These are phyloP conservation scores for Urtica urens DNA, from an alignment of 306 rosid species.

Conservation along the genomic window DNA sequence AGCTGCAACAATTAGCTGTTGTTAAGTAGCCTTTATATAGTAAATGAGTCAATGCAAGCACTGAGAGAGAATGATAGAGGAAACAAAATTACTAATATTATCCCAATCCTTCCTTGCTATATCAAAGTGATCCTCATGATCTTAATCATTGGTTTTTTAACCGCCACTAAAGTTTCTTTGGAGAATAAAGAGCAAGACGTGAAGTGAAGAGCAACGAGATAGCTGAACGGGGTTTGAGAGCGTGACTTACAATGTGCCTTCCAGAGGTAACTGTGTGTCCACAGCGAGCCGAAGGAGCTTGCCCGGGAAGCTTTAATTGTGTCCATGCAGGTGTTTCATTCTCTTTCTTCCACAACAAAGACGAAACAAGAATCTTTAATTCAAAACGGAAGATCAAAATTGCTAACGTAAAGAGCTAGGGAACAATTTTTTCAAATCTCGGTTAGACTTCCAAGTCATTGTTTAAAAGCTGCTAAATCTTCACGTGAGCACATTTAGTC, in stretches of 20 bases:
- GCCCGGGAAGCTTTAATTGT: slow-evolving; percentile 96
- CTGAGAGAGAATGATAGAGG: neutral
- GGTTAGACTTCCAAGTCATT: too few species aligned
- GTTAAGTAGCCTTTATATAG: neutral
- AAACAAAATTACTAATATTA: neutral
- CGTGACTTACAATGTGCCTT: slow-evolving; percentile 67
- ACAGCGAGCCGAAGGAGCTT: slow-evolving; percentile 88
- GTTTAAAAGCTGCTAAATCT: neutral
- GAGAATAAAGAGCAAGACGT: neutral
- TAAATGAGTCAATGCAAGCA: neutral
- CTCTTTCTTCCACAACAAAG: slow-evolving; percentile 78
- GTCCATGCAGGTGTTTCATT: slow-evolving; percentile 96
- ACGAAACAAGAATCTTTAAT: slow-evolving; percentile 16
- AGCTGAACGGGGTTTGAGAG: slow-evolving; percentile 1
- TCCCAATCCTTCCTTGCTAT: neutral
- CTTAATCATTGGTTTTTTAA: neutral
- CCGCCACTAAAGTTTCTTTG: neutral
- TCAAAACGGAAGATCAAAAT: neutral
- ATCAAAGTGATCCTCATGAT: neutral
- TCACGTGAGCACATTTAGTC: neutral
- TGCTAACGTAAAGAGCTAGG: neutral
- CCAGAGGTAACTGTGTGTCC: slow-evolving; percentile 83
- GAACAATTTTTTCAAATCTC: too few species aligned
- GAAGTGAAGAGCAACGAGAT: slow-evolving; percentile 8
- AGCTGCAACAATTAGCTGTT: slow-evolving; percentile 38